Evolutionary conservation across 2,329 filamentous ascomycete species (phyloP), one percentile per base, ranked within the genome.

Genomic region (Alternaria tenuissima): DNA sequence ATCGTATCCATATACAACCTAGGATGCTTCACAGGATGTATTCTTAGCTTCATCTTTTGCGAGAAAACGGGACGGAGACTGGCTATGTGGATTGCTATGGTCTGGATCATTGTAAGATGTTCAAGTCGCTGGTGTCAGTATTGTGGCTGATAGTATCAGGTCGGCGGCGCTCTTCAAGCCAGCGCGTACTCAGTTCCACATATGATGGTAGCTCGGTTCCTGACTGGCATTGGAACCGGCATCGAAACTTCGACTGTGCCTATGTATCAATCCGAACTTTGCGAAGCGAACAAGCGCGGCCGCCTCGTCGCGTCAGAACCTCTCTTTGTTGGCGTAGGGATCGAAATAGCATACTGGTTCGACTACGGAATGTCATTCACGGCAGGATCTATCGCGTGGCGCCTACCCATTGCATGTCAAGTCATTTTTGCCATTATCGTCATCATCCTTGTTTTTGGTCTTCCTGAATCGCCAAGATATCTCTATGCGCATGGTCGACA

Each of bases 261-360:
- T 1, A 83, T 83, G 44, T 86, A 84, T 67, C 83, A 85, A 74
- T 81, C 81, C 5, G 83, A 85, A 64, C 82, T 83, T 57, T 83
- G 82, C 5, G 79, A 80, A 48, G 83, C 85, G 0, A 82, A 82
- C 68, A 87, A 87, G 71, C 82, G 86, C 63, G 87, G 87, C 61
- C 82, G 86, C 26, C 75, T 88, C 43, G 87, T 88, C 58, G 86
- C 85, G 70, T 86, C 87, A 22, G 85, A 82, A 66, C 83, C 80
- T 63, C 82, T 83, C 66, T 79, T 79, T 39, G 81, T 84, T 32
- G 81, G 82, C 7, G 80, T 84, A 32, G 83, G 83, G 32, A 83
- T 81, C 20, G 74, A 79, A 11, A 8, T 51, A 7, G 82, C 82
- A 5, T 84, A 84, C 71, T 83, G 81, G 81, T 73, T 71, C 26